Conservation (phyloP, 768 basidiomycete species). For the Pleurotus djamor region DNA sequence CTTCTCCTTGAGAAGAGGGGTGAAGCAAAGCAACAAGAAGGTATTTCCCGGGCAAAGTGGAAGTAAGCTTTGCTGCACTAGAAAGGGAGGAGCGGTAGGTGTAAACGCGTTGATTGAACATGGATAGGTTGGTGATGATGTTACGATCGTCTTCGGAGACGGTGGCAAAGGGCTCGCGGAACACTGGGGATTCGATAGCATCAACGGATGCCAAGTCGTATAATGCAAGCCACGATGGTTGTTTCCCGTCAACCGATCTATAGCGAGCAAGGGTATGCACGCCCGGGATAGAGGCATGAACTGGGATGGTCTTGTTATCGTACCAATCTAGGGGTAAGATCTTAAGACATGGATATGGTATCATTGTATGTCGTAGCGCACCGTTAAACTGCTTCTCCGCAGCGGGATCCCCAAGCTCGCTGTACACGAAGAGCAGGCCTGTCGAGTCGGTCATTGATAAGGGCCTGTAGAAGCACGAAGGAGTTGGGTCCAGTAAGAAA, state of each 20-base stretch:
- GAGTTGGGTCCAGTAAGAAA: no score
- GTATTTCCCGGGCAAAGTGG: conserved; percentile 18
- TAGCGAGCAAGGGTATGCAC: conserved; percentile 24
- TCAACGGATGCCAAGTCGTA: conserved; percentile 23
- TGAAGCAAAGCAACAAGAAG: conserved; percentile 19
- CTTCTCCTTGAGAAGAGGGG: conserved; percentile 18
- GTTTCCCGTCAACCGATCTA: conserved; percentile 19
- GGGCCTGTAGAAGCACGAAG: no score
- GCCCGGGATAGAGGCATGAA: conserved; percentile 22
- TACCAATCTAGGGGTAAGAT: conserved; percentile 26
- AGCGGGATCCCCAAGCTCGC: conserved; percentile 20
- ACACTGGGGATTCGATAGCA: conserved; percentile 18
- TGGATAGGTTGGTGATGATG: conserved; percentile 18
- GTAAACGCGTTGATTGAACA: conserved; percentile 23
- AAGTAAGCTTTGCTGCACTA: conserved; percentile 9
- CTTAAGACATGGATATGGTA: background rate
- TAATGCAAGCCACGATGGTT: conserved; percentile 26
- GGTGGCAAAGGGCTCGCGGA: conserved; percentile 15
- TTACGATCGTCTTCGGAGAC: conserved; percentile 21
- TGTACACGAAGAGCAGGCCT: conserved; percentile 21
- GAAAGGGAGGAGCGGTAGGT: conserved; percentile 10
- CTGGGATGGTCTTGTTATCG: conserved; percentile 27
- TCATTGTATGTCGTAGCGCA: conserved; percentile 2
- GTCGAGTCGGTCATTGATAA: background rate
- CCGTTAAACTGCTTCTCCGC: conserved; percentile 26